These are phyloP conservation scores for Mortierella sp. DNA, from an alignment of 371 early-diverging fungal species.

Conservation along the genomic window DNA sequence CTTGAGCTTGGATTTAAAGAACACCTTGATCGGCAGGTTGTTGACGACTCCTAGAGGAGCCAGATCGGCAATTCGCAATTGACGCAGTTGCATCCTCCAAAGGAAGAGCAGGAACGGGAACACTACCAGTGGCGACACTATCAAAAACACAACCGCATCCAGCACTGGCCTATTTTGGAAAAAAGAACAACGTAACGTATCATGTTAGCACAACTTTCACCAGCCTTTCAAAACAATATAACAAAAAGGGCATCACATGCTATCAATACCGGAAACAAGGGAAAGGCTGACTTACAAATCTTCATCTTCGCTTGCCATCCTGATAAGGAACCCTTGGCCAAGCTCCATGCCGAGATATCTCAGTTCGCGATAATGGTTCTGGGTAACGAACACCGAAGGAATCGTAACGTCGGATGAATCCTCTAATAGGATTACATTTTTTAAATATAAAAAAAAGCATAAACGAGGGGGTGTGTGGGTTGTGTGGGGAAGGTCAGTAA, in stretches of 20 bases:
- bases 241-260: not conserved
- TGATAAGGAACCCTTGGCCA: conserved; percentile 63
- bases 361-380: conserved; percentile 71
- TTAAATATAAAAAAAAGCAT: too few species aligned
- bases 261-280: not conserved
- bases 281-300: conserved; percentile 38
- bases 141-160: conserved; percentile 78
- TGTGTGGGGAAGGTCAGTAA: not conserved
- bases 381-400: conserved; percentile 83
- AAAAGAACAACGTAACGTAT: not conserved
- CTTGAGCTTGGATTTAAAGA: conserved; percentile 66
- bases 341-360: conserved; percentile 60
- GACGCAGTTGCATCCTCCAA: conserved; percentile 77
- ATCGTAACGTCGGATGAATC: conserved; percentile 82
- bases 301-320: conserved; percentile 56
- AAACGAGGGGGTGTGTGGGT: not conserved
- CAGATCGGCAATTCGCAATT: conserved; percentile 68
- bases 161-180: conserved; percentile 67
- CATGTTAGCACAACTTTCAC: not conserved
- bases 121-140: conserved; percentile 79
- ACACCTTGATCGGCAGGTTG: conserved; percentile 71
- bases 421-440: conserved; percentile 56
- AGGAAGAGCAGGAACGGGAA: conserved; percentile 78
- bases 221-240: not conserved
- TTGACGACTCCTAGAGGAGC: conserved; percentile 78